These are phyloP conservation scores for Schoenoplectus tabernaemontani DNA, from an alignment of 202 grass and related monocot genomes.

Conservation along the genomic window DNA sequence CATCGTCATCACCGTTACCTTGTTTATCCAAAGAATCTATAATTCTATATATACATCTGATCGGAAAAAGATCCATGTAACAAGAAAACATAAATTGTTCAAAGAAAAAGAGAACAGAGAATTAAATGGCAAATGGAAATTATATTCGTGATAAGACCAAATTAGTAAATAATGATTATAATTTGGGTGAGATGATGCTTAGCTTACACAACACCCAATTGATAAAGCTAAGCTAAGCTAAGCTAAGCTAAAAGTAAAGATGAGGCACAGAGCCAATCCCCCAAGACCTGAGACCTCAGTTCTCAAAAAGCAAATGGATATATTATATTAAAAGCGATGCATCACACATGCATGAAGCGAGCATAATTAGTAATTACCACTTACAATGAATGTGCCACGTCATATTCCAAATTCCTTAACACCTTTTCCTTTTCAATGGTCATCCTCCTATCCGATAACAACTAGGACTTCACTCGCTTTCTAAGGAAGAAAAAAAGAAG, in stretches of 20 bases:
- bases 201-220: background rate
- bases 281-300: background rate
- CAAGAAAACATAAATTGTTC: background rate
- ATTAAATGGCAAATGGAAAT: too few species aligned
- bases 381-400: background rate
- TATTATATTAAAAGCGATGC: background rate
- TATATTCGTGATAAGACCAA: background rate
- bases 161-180: background rate
- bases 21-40: background rate
- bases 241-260: background rate
- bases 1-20: background rate
- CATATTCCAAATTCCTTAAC: background rate
- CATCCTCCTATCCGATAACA: background rate
- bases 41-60: too few species aligned
- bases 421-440: background rate
- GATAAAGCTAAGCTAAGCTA: background rate
- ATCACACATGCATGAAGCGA: background rate
- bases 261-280: background rate
- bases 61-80: background rate
- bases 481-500: background rate
- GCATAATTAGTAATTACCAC: background rate
- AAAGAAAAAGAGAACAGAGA: background rate
- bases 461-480: background rate
- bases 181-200: background rate
- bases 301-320: background rate